Evolutionary conservation across 2,329 filamentous ascomycete genomes (phyloP), one percentile per base, ranked within the genome.

Genomic region (Berkeleyomyces rouxiae): DNA sequence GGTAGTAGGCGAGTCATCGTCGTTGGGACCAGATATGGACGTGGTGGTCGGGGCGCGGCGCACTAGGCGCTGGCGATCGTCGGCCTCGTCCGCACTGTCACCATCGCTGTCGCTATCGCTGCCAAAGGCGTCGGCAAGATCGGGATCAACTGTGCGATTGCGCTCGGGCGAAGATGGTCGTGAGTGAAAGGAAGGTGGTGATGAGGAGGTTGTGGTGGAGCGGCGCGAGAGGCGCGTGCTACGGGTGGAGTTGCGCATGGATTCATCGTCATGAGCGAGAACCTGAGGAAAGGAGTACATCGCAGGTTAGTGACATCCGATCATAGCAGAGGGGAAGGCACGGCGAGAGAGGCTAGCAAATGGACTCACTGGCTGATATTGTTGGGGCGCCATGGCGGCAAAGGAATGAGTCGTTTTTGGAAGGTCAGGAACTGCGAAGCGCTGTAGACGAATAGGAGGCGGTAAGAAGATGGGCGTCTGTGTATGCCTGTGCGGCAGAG

Each of bases 51-150:
- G 71, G 59, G 71, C 70, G 10, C 77, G 75, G 66, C 88, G 84
- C 77, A 96, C 91, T 69, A 97, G 75, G 67, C 91, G 84, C 74
- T 93, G 89, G 68, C 90, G 82, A 73, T 96, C 90, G 72, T 95
- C 89, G 64, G 81, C 78, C 64, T 87, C 85, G 68, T 88, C 80
- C 16, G 51, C 62, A 39, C 57, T 59, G 11, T 59, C 61, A 37
- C 42, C 43, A 63, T 87, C 87, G 70, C 85, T 85, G 66, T 87
- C 86, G 65, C 86, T 88, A 67, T 87, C 87, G 70, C 87, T 83
- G 71, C 90, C 92, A 72, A 99, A 99, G 0, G 93, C 90, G 71
- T 97, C 92, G 68, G 88, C 89, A 11, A 99, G 81, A n/a, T 88
- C 86, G 66, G 87, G 80, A 69, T 96, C 85, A 65, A 90, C 86